Base-by-base conservation (phyloP, 345 rosid species). In the Gossypium australe region DNA sequence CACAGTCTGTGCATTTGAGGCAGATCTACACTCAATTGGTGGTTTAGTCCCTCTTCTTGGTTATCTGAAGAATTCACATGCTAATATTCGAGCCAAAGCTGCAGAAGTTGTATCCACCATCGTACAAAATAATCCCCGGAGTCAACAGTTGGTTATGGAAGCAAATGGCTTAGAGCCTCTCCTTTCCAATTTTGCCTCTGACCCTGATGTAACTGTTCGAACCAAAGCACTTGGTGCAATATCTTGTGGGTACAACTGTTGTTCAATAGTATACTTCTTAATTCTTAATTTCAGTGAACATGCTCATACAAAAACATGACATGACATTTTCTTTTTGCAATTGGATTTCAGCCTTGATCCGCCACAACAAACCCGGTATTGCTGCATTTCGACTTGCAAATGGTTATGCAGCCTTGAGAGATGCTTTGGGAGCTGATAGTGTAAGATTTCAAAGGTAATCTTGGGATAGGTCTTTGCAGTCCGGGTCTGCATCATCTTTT, bases 111-210 rank as follows among this genome's bases (percentile, higher is more conserved):
- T 91, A 62, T 80, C 92, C 63, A 92, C 98, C 2, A 81, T 94
- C 64, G 98, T 91, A 64, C 98, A 94, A 87, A 94, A 94, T 83
- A 94, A 94, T 80, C 95, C 97, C 20, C 80, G 79, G 60, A 85
- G 98, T 78, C 98, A 94, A 76, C 92, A 89, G 69, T 80, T 93
- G 76, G 98, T 94, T 70, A 91, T 92, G 97, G 98, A 94, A 75
- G 95, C 99, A 77, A 94, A 91, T 78, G 98, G 97, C 51, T 82
- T 94, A 18, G 97, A 89, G 70, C 89, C 90, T 62, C 89, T 94
- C 10, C 79, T 92, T 44, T 69, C 85, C 59, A 92, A 89, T 85
- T 91, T 92, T 77, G 27, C 82, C 2, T 76, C 89, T 22, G 97
- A 94, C 73, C 82, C 95, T 2, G 95, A 91, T 70, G 78, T 85